Conservation (phyloP, 2,329 filamentous ascomycete species). For the Phaeosphaeria sp. region DNA sequence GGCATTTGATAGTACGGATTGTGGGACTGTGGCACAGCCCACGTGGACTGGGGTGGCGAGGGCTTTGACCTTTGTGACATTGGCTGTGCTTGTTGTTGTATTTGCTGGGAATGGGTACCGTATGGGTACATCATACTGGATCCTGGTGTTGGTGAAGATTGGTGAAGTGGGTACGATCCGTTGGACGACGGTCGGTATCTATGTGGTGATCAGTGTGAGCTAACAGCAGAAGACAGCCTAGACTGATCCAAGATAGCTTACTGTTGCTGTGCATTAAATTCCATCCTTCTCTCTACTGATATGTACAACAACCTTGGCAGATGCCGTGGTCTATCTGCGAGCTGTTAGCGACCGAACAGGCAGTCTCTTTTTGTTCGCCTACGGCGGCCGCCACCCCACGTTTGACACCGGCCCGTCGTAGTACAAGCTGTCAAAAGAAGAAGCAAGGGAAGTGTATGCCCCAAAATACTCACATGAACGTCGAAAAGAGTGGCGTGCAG, state of each 20-base stretch:
- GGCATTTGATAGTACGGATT: conserved; percentile 40
- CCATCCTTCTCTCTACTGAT: conserved; percentile 45
- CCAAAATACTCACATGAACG: conserved; percentile 37
- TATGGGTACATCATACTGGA: conserved; percentile 49
- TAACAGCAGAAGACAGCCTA: conserved; percentile 1
- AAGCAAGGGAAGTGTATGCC: conserved; percentile 37
- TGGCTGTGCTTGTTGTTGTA: conserved; percentile 28
- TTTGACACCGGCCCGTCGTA: conserved; percentile 26
- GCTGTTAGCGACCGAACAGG: conserved; percentile 37
- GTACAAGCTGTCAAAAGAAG: conserved; percentile 20
- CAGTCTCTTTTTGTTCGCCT: conserved; percentile 21
- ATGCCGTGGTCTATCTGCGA: conserved; percentile 25
- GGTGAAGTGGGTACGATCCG: conserved; percentile 41
- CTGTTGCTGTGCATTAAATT: conserved; percentile 52
- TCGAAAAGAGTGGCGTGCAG: conserved; percentile 30
- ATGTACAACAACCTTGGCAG: conserved; percentile 30
- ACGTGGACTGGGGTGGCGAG: conserved; percentile 43
- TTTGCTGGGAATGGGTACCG: conserved; percentile 31
- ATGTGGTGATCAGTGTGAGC: conserved; percentile 33
- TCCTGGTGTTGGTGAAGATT: conserved; percentile 36
- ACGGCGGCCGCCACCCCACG: conserved; percentile 28
- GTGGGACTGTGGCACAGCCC: conserved; percentile 44
- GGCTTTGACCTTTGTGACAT: conserved; percentile 38
- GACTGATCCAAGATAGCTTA: conserved; percentile 30
- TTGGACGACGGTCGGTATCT: conserved; percentile 48